phyloP scores from a whole-genome alignment of 2,329 filamentous ascomycete genomes.

The Fusarium mexicanum region DNA sequence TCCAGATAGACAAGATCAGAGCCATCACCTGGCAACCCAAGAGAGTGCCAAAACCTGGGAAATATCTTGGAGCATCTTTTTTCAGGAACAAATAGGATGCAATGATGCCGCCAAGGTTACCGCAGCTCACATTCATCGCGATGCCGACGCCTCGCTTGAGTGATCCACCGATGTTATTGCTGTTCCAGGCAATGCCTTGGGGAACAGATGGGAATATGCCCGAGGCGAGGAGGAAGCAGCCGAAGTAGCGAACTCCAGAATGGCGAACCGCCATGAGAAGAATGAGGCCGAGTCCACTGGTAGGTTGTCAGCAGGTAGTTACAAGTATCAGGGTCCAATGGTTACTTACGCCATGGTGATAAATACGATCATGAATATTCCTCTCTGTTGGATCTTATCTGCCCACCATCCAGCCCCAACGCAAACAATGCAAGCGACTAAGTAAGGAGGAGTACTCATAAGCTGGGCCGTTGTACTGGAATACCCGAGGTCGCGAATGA shows the following conservation, averaged over 20 bases:
- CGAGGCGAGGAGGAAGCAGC: not conserved
- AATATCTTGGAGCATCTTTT: not conserved
- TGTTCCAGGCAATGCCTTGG: not conserved
- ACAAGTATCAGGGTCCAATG: not conserved
- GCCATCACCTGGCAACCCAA: not conserved
- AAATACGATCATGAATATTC: not conserved
- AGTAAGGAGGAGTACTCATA: not conserved
- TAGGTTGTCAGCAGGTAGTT: not conserved
- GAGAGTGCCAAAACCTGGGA: not conserved
- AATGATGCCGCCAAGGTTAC: not conserved
- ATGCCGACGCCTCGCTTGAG: not conserved
- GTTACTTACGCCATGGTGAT: not conserved
- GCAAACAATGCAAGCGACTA: not conserved
- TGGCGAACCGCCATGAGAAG: not conserved
- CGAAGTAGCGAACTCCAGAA: not conserved
- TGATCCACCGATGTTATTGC: not conserved
- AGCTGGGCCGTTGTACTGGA: not conserved
- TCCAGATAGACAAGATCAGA: not conserved
- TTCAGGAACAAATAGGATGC: not conserved
- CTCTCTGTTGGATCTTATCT: not conserved
- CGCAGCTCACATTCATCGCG: conserved; percentile 2
- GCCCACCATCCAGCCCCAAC: not conserved
- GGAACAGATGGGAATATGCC: not conserved
- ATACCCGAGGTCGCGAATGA: not conserved
- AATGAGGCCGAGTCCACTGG: not conserved